phyloP scores from a whole-genome alignment of 1,139 yeast genomes.

The Lodderomyces elongisporus region DNA sequence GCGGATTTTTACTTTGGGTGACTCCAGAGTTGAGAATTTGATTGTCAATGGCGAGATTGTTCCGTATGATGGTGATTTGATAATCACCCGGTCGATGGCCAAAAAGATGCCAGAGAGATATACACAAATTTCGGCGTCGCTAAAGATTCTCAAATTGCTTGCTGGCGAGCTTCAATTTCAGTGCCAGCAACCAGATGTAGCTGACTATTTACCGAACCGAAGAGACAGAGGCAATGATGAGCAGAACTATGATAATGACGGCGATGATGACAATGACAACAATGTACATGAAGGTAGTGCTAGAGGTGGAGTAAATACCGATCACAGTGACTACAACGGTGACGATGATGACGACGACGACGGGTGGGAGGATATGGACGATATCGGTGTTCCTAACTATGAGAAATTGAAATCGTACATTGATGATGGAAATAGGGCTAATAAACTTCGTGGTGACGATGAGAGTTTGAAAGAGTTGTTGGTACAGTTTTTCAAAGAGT shows the following conservation, averaged over 20 bases:
- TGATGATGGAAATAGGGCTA: constrained; percentile 29
- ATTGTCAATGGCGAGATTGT: constrained; percentile 74
- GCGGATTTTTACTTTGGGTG: constrained; percentile 55
- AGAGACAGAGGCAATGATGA: too few relatives aligned
- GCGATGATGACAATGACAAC: constrained; percentile 19
- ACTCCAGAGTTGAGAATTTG: constrained; percentile 46
- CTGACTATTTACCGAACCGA: constrained; percentile 33
- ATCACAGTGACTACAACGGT: too few relatives aligned
- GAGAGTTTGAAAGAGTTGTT: constrained; percentile 45
- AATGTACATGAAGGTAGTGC: constrained; percentile 19
- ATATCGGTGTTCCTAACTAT: constrained; percentile 54
- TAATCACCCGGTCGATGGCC: constrained; percentile 82
- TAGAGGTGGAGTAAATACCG: too few relatives aligned
- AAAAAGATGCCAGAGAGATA: constrained; percentile 58
- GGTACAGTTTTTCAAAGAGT: constrained; percentile 58
- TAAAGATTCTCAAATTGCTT: constrained; percentile 68
- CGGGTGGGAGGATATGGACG: constrained; percentile 82
- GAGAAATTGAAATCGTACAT: constrained; percentile 54
- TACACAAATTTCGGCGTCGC: constrained; percentile 62
- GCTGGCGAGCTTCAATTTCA: constrained; percentile 66
- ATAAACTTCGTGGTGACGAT: constrained; percentile 34
- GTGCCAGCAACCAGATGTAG: constrained; percentile 40
- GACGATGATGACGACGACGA: constrained; percentile 50
- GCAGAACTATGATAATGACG: too few relatives aligned
- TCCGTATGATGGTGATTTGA: constrained; percentile 56